These are phyloP conservation scores for Penicillium fimorum DNA, from an alignment of 495 filamentous ascomycete genomes.

Conservation along the genomic window DNA sequence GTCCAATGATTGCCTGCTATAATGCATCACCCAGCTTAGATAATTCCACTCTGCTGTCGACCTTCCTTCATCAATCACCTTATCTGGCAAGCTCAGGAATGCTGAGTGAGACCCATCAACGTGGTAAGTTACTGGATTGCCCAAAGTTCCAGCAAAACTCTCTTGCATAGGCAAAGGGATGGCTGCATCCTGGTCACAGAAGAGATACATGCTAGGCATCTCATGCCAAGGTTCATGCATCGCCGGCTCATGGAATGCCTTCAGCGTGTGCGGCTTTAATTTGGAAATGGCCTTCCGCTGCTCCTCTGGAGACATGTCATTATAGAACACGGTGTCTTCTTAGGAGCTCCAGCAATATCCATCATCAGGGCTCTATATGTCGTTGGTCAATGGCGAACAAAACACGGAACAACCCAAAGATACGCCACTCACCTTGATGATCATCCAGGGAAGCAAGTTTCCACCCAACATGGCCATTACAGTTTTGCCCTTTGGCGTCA, in stretches of 20 bases:
- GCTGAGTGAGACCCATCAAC: constrained; percentile 20
- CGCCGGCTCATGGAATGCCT: constrained; percentile 19
- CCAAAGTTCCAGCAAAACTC: constrained; percentile 18
- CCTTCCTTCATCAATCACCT: constrained; percentile 18
- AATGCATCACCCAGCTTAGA: neutral
- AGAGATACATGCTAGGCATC: constrained; percentile 46
- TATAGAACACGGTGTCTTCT: constrained; percentile 20
- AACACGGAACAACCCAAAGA: neutral
- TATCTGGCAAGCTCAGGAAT: constrained; percentile 25
- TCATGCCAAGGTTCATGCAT: constrained; percentile 47
- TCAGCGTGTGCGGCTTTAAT: constrained; percentile 18
- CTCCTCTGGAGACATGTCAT: constrained; percentile 26
- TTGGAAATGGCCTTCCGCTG: constrained; percentile 19
- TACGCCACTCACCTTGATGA: constrained; percentile 9
- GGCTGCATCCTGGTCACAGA: constrained; percentile 45
- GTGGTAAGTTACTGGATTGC: constrained; percentile 13
- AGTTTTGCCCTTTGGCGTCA: constrained; percentile 25
- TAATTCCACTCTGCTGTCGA: constrained; percentile 1
- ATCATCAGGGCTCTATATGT: constrained; percentile 10
- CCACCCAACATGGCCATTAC: constrained; percentile 23
- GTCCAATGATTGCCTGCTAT: too few species aligned
- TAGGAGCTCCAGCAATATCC: constrained; percentile 19
- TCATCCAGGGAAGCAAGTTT: constrained; percentile 24
- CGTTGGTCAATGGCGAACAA: neutral
- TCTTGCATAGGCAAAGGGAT: constrained; percentile 38